Evolutionary conservation across 2,329 filamentous ascomycete genomes (phyloP), one percentile per base, ranked within the genome.

Genomic region (Thyridium curvatum): DNA sequence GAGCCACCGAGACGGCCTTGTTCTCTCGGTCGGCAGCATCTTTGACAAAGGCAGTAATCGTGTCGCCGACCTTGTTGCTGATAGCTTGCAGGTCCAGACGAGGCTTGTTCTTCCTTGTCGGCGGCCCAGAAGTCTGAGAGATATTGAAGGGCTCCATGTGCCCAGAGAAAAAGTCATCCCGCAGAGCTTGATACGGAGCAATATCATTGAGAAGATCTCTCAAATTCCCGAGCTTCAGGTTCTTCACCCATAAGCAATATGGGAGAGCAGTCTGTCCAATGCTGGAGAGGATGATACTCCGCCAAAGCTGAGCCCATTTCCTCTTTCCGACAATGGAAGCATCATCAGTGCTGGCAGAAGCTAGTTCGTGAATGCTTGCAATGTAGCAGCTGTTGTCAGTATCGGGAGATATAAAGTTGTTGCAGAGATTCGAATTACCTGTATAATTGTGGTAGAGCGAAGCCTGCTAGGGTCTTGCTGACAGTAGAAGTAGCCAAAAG

Each of bases 201-300:
- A 73, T 64, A 41, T 82, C 74, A 9, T 74, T 68, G 3, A 87
- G 64, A 16, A 84, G 64, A 31, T 76, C 62, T 10, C 65, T 60
- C 1, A 87, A 65, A 51, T 82, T 77, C 38, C 76, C 66, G 9
- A 87, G 68, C 46, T 82, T 76, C 30, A 88, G 64, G 18, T 69
- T 66, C 40, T 72, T 76, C 40, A 87, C 74, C 57, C 84, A 86
- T 30, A 75, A 68, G 50, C 77, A 84, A 53, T 89, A 89, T 0
- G 82, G 82, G 45, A 79, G 82, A 14, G 77, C 61, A 0, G 83
- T 85, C 46, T 65, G 60, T 17, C 71, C 74, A 32, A 82, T 59
- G 41, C 78, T 78, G 8, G 83, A 87, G 8, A 79, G 62, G 41
- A 84, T 74, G 46, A 87, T 75, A 3, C 80, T 80, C 37, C 74